These are phyloP conservation scores for Oxytropis ochrocephala DNA, from an alignment of 306 rosid genomes.

Conservation along the genomic window DNA sequence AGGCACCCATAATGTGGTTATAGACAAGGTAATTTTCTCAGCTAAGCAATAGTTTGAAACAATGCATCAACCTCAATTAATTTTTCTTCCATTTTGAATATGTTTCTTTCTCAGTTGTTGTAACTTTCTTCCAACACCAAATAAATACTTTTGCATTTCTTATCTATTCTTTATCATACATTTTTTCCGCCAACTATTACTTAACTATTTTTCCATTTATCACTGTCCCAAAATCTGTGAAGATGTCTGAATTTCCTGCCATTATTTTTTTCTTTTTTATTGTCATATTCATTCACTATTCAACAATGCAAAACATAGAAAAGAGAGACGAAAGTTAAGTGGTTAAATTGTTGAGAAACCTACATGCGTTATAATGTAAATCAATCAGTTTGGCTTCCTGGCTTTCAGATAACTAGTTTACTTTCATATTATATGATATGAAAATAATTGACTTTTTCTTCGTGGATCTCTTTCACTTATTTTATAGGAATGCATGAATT, in stretches of 20 bases:
- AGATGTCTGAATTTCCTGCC: neutral
- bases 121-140: neutral
- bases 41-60: constrained; percentile 8
- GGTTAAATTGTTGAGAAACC: constrained; percentile 1
- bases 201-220: neutral
- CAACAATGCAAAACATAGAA: neutral
- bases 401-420: constrained; percentile 8
- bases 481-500: constrained; percentile 93
- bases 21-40: constrained; percentile 65
- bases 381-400: neutral
- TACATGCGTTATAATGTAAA: neutral
- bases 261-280: neutral
- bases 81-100: neutral
- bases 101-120: neutral
- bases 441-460: neutral
- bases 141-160: neutral
- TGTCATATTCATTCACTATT: neutral
- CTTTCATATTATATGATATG: constrained; percentile 11
- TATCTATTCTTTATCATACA: neutral
- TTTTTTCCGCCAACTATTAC: neutral
- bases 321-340: neutral
- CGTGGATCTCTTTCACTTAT: constrained; percentile 3
- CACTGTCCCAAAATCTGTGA: neutral
- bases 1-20: constrained; percentile 86
- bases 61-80: neutral